Percentiles rank a stretch among this genome's conserved stretches.
Evolutionary conservation across 257 asterid species (phyloP).

Genomic region (Solanum medicagineum): DNA sequence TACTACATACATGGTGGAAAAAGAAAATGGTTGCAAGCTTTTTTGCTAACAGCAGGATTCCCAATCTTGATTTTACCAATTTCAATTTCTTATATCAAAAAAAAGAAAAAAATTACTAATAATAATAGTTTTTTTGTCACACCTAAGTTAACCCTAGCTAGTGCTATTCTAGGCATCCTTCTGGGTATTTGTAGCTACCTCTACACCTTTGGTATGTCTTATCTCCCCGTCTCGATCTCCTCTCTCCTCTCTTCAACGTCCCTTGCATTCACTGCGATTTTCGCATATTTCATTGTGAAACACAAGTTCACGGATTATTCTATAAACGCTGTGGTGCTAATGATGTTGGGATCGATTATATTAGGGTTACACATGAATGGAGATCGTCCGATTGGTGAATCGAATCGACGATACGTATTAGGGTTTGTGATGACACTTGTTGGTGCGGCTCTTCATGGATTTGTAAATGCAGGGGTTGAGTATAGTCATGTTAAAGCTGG

Average conservation of each 20-base stretch:
- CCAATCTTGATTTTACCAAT: slow-evolving; percentile 20
- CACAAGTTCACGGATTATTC: slow-evolving; percentile 16
- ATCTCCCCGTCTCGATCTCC: slow-evolving; percentile 19
- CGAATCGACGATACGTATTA: not conserved
- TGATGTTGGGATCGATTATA: slow-evolving; percentile 19
- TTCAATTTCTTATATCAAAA: not conserved
- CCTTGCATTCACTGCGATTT: slow-evolving; percentile 14
- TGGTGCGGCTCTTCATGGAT: slow-evolving; percentile 25
- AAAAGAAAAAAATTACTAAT: not conserved
- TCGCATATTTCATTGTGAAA: slow-evolving; percentile 13
- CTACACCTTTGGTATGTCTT: slow-evolving; percentile 17
- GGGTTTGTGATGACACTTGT: slow-evolving; percentile 21
- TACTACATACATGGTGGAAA: slow-evolving; percentile 22
- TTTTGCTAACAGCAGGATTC: slow-evolving; percentile 21
- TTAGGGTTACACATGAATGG: slow-evolving; percentile 16
- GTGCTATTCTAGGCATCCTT: slow-evolving; percentile 10
- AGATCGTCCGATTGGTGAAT: slow-evolving; percentile 19
- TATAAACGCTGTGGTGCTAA: slow-evolving; percentile 12
- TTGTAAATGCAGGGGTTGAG: slow-evolving; percentile 12
- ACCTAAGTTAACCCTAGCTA: not conserved
- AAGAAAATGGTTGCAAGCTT: slow-evolving; percentile 19
- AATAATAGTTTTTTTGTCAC: not conserved
- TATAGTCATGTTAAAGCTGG: slow-evolving; percentile 10
- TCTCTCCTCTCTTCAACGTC: slow-evolving; percentile 14
- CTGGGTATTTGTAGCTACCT: slow-evolving; percentile 16